These are phyloP conservation scores for Puccinellia tenuiflora DNA, from an alignment of 176 grass and related monocot species.

Conservation along the genomic window DNA sequence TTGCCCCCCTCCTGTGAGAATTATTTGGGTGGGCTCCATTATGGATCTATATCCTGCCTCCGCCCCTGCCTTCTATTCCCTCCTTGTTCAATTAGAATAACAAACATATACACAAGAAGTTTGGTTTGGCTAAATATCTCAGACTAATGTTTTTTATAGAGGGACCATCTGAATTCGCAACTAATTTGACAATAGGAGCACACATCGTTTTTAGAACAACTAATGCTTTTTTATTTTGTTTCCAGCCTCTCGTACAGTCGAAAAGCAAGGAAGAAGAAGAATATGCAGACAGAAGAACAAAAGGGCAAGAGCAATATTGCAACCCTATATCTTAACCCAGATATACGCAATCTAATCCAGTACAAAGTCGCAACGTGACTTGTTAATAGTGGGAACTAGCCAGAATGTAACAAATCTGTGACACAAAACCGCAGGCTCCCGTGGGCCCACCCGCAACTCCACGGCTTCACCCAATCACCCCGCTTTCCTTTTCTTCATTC, in stretches of 20 bases:
- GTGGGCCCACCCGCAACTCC: not conserved
- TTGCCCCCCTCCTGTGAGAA: too few species aligned
- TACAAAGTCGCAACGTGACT: not conserved
- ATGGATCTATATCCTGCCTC: too few species aligned
- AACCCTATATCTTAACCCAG: not conserved
- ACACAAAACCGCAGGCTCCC: slow-evolving; percentile 16
- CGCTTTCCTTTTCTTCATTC: slow-evolving; percentile 4
- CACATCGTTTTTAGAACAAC: too few species aligned
- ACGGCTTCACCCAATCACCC: not conserved
- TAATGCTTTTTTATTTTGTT: not conserved
- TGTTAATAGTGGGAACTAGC: not conserved
- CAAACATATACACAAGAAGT: too few species aligned
- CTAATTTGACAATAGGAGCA: too few species aligned
- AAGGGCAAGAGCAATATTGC: not conserved
- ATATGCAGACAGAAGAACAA: not conserved
- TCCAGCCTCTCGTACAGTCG: not conserved
- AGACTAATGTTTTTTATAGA: too few species aligned
- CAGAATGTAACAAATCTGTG: not conserved
- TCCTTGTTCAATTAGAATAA: too few species aligned
- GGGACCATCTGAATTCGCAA: too few species aligned
- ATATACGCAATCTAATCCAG: not conserved
- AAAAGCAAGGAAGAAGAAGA: not conserved
- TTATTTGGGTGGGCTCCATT: too few species aligned
- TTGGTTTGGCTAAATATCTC: too few species aligned
- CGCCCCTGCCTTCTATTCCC: too few species aligned